Evolutionary conservation across 306 rosid genomes (phyloP).

Genomic region (Myrica gale): DNA sequence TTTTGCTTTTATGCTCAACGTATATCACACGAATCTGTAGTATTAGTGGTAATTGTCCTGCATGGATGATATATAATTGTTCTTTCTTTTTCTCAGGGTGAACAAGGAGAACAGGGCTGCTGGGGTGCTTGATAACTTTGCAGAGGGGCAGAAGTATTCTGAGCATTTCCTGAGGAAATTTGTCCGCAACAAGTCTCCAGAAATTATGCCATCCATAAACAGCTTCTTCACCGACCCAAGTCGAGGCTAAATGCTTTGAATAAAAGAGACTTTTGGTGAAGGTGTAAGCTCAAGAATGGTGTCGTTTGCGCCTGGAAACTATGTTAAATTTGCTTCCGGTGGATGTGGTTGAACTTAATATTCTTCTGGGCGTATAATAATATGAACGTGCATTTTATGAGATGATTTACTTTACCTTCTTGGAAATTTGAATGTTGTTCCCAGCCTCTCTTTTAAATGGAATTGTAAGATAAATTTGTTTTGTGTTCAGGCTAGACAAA

Average conservation of each 20-base stretch:
- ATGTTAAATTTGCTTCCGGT: conserved; percentile 22
- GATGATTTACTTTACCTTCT: not conserved
- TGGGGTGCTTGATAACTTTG: conserved; percentile 76
- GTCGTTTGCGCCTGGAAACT: conserved; percentile 2
- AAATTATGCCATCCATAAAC: conserved; percentile 78
- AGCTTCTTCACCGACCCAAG: conserved; percentile 63
- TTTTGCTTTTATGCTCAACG: not conserved
- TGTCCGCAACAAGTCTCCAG: conserved; percentile 65
- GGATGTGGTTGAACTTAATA: conserved; percentile 22
- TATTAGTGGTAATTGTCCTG: not conserved
- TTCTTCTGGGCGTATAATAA: conserved; percentile 30
- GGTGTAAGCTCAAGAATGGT: conserved; percentile 10
- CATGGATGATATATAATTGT: not conserved
- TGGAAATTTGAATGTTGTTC: not conserved
- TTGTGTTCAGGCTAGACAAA: no score
- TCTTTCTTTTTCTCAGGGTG: conserved; percentile 43
- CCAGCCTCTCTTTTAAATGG: not conserved
- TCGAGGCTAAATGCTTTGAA: conserved; percentile 44
- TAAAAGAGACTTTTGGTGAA: not conserved
- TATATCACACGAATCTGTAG: not conserved
- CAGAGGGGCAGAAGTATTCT: conserved; percentile 73
- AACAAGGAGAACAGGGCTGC: conserved; percentile 78
- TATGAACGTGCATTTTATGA: conserved; percentile 13
- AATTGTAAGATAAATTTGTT: not conserved
- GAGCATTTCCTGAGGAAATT: conserved; percentile 70